Percentiles rank a stretch among this genome's conserved stretches.
Conservation (phyloP, 2,329 filamentous ascomycete species). For the Acrodontium crateriforme region DNA sequence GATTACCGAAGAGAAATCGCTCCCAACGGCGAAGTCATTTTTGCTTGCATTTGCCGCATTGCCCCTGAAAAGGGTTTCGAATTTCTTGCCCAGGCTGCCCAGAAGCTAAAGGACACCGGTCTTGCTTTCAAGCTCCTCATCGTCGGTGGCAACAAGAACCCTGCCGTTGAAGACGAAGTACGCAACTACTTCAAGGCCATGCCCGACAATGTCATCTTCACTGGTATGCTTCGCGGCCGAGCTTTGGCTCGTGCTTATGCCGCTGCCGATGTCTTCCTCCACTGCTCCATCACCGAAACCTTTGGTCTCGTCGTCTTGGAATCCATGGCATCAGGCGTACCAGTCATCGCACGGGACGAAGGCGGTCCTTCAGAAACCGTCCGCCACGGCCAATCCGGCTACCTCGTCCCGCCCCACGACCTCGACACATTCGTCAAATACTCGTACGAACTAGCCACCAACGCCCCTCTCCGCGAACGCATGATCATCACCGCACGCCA, state of each 20-base stretch:
- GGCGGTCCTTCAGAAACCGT: conserved; percentile 58
- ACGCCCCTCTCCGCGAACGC: conserved; percentile 29
- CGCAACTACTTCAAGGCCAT: conserved; percentile 44
- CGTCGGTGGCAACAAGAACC: conserved; percentile 54
- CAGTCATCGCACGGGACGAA: conserved; percentile 54
- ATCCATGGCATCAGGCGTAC: conserved; percentile 56
- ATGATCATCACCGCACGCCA: conserved; percentile 38
- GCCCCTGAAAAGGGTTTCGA: conserved; percentile 59
- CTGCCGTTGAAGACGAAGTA: conserved; percentile 47
- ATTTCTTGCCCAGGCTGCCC: conserved; percentile 46
- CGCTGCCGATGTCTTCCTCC: conserved; percentile 54
- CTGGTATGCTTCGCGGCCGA: conserved; percentile 49
- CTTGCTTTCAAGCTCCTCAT: conserved; percentile 51
- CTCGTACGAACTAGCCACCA: conserved; percentile 36
- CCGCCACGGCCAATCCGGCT: conserved; percentile 45
- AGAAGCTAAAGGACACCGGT: conserved; percentile 40
- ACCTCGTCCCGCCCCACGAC: conserved; percentile 46
- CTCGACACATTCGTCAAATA: conserved; percentile 43
- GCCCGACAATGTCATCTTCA: conserved; percentile 47
- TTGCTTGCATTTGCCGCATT: conserved; percentile 52
- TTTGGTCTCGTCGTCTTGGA: conserved; percentile 59
- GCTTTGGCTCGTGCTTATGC: conserved; percentile 53
- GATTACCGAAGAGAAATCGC: conserved; percentile 41
- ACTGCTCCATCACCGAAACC: conserved; percentile 58
- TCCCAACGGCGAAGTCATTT: conserved; percentile 48